These are phyloP conservation scores for Exophiala aquamarina DNA, from an alignment of 2,329 filamentous ascomycete species.

Conservation along the genomic window DNA sequence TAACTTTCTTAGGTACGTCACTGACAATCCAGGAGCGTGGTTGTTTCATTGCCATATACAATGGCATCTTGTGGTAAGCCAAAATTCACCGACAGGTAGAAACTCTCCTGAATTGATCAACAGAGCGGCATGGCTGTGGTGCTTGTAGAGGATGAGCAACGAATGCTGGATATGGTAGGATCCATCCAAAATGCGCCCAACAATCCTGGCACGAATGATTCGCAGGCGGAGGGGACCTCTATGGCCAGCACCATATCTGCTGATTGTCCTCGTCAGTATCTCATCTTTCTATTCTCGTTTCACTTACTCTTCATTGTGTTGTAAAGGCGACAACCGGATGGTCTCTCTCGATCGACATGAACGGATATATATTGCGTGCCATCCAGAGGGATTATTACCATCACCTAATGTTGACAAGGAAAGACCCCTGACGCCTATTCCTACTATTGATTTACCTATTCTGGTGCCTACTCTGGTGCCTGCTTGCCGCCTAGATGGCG, in stretches of 20 bases:
- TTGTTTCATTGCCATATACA: slow-evolving; percentile 41
- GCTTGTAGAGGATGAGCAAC: slow-evolving; percentile 15
- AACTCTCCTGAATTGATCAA: slow-evolving; percentile 4
- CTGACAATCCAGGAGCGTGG: slow-evolving; percentile 44
- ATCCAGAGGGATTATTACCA: not conserved
- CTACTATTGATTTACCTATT: not conserved
- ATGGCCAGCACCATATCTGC: slow-evolving; percentile 1
- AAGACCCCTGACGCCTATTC: not conserved
- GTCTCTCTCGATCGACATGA: not conserved
- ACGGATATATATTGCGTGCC: not conserved
- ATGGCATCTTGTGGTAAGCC: slow-evolving; percentile 16
- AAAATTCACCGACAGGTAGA: slow-evolving; percentile 8
- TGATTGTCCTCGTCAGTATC: slow-evolving; percentile 1
- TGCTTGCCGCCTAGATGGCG: not conserved
- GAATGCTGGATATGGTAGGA: slow-evolving; percentile 12
- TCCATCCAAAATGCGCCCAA: slow-evolving; percentile 14
- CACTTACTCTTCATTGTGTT: slow-evolving; percentile 1
- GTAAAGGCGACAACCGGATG: slow-evolving; percentile 1
- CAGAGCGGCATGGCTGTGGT: slow-evolving; percentile 18
- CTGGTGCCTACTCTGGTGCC: not conserved
- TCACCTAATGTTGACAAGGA: not conserved
- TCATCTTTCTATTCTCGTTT: slow-evolving; percentile 1
- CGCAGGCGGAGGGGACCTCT: slow-evolving; percentile 1
- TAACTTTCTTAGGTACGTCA: slow-evolving; percentile 12
- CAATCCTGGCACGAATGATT: slow-evolving; percentile 6